phyloP scores from a whole-genome alignment of 2,329 filamentous ascomycete genomes.

The Apiospora hydei region DNA sequence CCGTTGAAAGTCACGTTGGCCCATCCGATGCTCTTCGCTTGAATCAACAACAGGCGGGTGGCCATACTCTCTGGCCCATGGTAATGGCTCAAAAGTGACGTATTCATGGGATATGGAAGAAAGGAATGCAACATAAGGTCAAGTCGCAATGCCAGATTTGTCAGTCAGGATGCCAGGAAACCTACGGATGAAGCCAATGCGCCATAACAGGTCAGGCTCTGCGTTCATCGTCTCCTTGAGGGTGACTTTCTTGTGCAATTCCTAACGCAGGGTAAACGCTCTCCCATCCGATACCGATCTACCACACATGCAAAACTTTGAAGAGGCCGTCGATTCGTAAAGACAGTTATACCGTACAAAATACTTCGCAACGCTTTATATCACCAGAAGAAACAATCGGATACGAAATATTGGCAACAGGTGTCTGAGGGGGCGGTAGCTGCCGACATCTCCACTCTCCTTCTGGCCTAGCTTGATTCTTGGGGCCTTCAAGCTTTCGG shows the following conservation, averaged over 20 bases:
- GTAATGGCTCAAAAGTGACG: not conserved
- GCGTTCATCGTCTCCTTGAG: not conserved
- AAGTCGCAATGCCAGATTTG: not conserved
- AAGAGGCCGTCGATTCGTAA: not conserved
- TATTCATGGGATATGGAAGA: not conserved
- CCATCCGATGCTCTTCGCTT: not conserved
- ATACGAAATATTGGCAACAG: not conserved
- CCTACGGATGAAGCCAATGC: not conserved
- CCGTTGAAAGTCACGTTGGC: not conserved
- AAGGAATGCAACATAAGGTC: not conserved
- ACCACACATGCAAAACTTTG: too few relatives aligned
- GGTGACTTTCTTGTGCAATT: too few relatives aligned
- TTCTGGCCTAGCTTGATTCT: not conserved
- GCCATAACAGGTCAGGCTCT: too few relatives aligned
- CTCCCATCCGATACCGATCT: too few relatives aligned
- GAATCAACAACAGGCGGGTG: not conserved
- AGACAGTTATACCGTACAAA: not conserved
- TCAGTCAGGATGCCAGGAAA: not conserved
- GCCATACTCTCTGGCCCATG: not conserved
- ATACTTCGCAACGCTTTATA: not conserved
- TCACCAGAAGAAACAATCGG: not conserved
- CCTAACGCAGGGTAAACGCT: too few relatives aligned
- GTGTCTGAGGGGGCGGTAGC: not conserved
- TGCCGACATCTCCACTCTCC: not conserved
- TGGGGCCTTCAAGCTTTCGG: not conserved